Evolutionary conservation across 139 green algal genomes (phyloP).

Genomic region (Yamagishiella unicocca): DNA sequence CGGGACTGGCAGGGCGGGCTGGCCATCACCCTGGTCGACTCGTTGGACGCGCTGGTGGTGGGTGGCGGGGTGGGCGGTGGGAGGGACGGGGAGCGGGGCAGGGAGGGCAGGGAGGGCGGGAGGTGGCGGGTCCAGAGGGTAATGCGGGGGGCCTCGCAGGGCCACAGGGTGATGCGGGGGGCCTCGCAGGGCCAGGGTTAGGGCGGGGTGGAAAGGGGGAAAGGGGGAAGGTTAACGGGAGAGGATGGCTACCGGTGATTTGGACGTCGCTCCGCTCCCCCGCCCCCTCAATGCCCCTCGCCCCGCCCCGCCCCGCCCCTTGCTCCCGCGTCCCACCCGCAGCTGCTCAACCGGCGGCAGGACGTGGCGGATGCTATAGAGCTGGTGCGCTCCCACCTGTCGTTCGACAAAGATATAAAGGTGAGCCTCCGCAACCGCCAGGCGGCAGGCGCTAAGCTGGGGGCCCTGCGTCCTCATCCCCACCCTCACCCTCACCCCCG

Average conservation of each 20-base stretch:
- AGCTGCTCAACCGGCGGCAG: conserved; percentile 65
- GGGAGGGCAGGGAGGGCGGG: background rate
- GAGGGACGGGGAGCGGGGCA: too few relatives aligned
- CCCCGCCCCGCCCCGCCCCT: background rate
- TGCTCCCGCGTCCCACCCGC: background rate
- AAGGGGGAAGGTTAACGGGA: background rate
- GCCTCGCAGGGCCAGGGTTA: too few relatives aligned
- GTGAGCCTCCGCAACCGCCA: too few relatives aligned
- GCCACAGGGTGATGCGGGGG: too few relatives aligned
- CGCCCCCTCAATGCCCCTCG: background rate
- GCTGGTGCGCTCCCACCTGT: conserved; percentile 60
- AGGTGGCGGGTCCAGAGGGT: too few relatives aligned
- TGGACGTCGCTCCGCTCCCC: background rate
- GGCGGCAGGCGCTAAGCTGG: too few relatives aligned
- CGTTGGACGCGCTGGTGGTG: conserved; percentile 87
- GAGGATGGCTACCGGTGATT: too few relatives aligned
- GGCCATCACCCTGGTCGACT: conserved; percentile 87
- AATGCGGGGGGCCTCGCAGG: too few relatives aligned
- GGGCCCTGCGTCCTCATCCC: background rate
- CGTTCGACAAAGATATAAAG: conserved; percentile 70
- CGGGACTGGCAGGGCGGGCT: conserved; percentile 88
- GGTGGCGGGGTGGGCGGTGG: conserved; percentile 30
- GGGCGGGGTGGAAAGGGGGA: background rate
- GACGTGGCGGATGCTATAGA: conserved; percentile 66
- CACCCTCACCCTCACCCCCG: background rate